Percentiles rank a stretch among this genome's conserved stretches.
phyloP scores from a whole-genome alignment of 176 grass and related monocot genomes.

The Thalia dealbata region DNA sequence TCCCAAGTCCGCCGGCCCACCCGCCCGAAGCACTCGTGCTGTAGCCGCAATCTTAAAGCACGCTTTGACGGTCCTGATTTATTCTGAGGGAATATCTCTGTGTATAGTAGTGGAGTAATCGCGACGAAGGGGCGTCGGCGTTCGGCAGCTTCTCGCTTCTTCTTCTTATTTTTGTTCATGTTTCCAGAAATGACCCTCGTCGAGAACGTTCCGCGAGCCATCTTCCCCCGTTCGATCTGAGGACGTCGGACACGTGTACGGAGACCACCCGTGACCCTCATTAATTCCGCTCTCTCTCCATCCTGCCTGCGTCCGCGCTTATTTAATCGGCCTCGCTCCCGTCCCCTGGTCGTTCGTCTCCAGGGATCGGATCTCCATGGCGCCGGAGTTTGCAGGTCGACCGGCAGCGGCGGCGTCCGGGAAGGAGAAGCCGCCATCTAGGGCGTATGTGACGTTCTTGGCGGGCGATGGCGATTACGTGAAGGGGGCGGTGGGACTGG shows the following conservation, averaged over 20 bases:
- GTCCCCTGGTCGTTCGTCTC: no score
- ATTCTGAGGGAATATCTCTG: no score
- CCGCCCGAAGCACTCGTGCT: neutral
- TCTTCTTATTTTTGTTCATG: no score
- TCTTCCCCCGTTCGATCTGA: neutral
- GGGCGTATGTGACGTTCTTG: conserved; percentile 62
- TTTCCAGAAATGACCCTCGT: neutral
- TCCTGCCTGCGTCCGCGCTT: neutral
- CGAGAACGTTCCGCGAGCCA: neutral
- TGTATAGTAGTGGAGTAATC: neutral
- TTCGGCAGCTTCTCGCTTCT: neutral
- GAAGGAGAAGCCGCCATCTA: neutral
- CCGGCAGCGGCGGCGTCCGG: neutral
- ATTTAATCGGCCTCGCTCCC: neutral
- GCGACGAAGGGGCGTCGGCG: neutral
- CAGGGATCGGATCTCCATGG: neutral
- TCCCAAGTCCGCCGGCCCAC: no score
- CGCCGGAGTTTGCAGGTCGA: neutral
- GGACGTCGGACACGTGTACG: neutral
- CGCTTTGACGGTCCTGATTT: neutral
- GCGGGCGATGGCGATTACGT: conserved; percentile 76
- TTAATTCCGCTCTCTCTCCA: neutral
- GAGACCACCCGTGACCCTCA: neutral
- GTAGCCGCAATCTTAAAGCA: neutral
- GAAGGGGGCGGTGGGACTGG: conserved; percentile 61